These are phyloP conservation scores for Aspergillus fischeri DNA, from an alignment of 2,329 filamentous ascomycete species.

Conservation along the genomic window DNA sequence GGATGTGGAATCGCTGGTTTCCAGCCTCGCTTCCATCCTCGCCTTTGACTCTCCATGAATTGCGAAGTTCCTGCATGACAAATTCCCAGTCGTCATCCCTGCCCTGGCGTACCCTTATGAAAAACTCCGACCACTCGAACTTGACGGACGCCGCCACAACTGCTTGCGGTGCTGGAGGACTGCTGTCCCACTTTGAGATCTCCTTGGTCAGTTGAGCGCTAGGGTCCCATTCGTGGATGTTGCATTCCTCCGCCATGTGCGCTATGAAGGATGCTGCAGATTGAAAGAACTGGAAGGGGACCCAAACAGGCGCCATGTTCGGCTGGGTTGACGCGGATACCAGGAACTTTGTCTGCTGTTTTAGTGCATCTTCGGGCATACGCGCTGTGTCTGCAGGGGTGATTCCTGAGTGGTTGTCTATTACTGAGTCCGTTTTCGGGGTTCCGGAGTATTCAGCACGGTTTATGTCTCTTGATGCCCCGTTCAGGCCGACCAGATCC, in stretches of 20 bases:
- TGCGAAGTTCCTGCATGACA: constrained; percentile 10
- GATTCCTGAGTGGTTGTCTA: background rate
- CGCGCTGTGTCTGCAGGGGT: background rate
- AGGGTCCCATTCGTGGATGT: constrained; percentile 6
- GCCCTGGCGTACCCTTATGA: constrained; percentile 16
- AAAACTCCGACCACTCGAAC: constrained; percentile 17
- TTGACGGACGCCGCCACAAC: constrained; percentile 17
- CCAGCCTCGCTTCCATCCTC: background rate
- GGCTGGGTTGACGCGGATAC: constrained; percentile 9
- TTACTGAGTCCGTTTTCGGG: background rate
- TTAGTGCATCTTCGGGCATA: background rate
- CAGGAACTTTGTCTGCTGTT: constrained; percentile 13
- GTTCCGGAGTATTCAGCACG: background rate
- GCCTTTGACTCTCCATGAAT: constrained; percentile 10
- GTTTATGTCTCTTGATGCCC: background rate
- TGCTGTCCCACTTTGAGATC: background rate
- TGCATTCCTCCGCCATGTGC: constrained; percentile 13
- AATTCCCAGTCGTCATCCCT: constrained; percentile 13
- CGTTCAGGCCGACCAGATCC: background rate
- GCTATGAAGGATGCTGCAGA: constrained; percentile 13
- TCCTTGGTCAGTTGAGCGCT: constrained; percentile 8
- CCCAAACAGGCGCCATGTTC: constrained; percentile 14
- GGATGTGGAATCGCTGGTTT: constrained; percentile 9
- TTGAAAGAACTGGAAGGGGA: constrained; percentile 11
- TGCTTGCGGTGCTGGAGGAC: background rate